A percentile compares a stretch with the other conserved stretches of the same genome.
Conservation (phyloP, 1,284 basidiomycete genomes). For the Ganoderma resinaceum region DNA sequence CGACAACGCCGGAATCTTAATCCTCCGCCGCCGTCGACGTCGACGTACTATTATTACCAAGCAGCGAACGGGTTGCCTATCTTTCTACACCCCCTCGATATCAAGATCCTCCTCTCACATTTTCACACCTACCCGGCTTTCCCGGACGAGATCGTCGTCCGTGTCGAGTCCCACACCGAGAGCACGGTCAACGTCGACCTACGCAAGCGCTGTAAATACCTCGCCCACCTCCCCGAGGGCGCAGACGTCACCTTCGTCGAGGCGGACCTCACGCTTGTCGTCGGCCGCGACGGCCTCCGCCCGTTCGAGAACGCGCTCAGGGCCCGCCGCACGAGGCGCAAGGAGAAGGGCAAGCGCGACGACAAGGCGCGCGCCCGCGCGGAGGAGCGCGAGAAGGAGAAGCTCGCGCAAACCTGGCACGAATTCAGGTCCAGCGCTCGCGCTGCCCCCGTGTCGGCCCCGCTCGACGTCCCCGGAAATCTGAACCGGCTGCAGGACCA, state of each 20-base stretch:
- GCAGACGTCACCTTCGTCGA: slow-evolving; percentile 96
- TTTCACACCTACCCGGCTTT: slow-evolving; percentile 87
- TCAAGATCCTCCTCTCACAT: slow-evolving; percentile 89
- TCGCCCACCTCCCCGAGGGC: slow-evolving; percentile 90
- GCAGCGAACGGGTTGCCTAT: slow-evolving; percentile 91
- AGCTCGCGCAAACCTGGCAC: slow-evolving; percentile 39
- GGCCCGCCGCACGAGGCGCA: slow-evolving; percentile 75
- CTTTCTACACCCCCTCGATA: slow-evolving; percentile 96
- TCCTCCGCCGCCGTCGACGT: slow-evolving; percentile 81
- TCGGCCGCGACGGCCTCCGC: slow-evolving; percentile 74
- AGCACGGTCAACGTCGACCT: slow-evolving; percentile 90
- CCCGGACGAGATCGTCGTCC: slow-evolving; percentile 82
- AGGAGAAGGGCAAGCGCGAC: slow-evolving; percentile 83
- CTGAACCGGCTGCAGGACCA: slow-evolving; percentile 5
- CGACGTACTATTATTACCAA: slow-evolving; percentile 96
- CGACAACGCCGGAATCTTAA: slow-evolving; percentile 79
- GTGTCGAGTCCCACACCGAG: slow-evolving; percentile 80
- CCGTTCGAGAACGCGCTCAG: slow-evolving; percentile 84
- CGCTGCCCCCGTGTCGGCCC: slow-evolving; percentile 6
- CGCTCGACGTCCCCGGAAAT: slow-evolving; percentile 12
- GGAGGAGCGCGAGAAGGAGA: slow-evolving; percentile 78
- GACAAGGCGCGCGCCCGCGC: slow-evolving; percentile 80
- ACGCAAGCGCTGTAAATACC: slow-evolving; percentile 94
- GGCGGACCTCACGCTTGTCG: slow-evolving; percentile 81
- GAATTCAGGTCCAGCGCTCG: slow-evolving; percentile 26